Conservation (phyloP, 2,329 filamentous ascomycete species). For the Calycina herbarum region DNA sequence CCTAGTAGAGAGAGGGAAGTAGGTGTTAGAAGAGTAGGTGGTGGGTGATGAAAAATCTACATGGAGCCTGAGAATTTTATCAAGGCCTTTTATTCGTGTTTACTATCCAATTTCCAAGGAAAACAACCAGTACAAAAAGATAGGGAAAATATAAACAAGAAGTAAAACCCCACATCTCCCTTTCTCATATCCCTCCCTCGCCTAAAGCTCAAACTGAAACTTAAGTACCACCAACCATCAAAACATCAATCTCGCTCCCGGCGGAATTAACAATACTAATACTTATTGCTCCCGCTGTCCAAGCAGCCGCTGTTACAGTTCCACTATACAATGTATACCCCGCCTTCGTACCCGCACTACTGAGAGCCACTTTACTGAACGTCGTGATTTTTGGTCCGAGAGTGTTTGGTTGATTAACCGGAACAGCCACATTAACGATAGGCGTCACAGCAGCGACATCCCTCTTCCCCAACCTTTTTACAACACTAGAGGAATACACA, state of each 20-base stretch:
- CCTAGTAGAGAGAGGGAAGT: no score
- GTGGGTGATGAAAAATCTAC: no score
- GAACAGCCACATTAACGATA: conserved; percentile 18
- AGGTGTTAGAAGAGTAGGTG: no score
- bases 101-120: no score
- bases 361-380: conserved; percentile 15
- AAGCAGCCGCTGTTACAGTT: conserved; percentile 7
- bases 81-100: no score
- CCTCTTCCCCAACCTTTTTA: no score
- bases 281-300: conserved; percentile 8
- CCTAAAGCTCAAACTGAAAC: no score
- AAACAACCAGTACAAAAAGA: no score
- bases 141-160: no score
- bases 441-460: neutral
- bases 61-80: no score
- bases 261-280: neutral
- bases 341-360: conserved; percentile 6
- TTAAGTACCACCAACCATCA: conserved; percentile 9
- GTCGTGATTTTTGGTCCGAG: conserved; percentile 19
- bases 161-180: no score
- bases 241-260: conserved; percentile 13
- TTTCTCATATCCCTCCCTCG: no score
- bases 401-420: conserved; percentile 23
- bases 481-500: neutral
- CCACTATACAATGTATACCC: conserved; percentile 24